Evolutionary conservation across 352 stramenopile species (phyloP), one percentile per base, ranked within the genome.

Genomic region (Phytopythium delawarense): DNA sequence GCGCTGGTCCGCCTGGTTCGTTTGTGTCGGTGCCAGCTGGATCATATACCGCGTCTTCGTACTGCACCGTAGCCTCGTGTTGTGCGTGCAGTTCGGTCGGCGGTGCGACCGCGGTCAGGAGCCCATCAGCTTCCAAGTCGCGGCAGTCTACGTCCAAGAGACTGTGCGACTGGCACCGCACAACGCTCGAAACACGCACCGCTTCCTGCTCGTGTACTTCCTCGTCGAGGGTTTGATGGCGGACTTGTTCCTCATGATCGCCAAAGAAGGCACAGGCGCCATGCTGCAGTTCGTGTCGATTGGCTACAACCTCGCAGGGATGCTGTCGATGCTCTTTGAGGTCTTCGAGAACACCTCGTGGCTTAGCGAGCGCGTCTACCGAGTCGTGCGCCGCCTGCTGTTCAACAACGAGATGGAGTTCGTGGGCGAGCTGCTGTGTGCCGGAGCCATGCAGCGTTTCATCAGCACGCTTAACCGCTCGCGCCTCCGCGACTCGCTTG

Each of bases 381-480:
- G 59, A 8, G 23, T 74, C 13, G 46, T 71, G 15, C 69, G 67
- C 40, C 59, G 67, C 0, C 21, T 74, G 23, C 20, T 74, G 2
- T 71, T 74, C 52, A 74, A 74, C 51, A 70, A 71, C 34, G 67
- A 74, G 34, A 71, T 63, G 35, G 67, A 58, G 16, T 61, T 71
- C 35, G 21, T 74, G 2, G 67, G 67, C 9, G 67, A 74, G n/a
- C 42, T 74, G 2, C 57, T 34, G 2, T 70, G 63, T 34, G 46
- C 64, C 11, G 50, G 39, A 2, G 63, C 58, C 15, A 71, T 71
- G 59, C 67, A 71, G n/a, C 65, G 32, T 39, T 68, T 65, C 21
- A 54, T 71, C 25, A 71, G 55, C 11, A 42, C 51, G 0, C 61
- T 74, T 1, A 71, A 74, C 18, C 61, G 64, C 37, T 74, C 67